Evolutionary conservation across 2,329 filamentous ascomycete species (phyloP).

Genomic region (Claviceps sp.): DNA sequence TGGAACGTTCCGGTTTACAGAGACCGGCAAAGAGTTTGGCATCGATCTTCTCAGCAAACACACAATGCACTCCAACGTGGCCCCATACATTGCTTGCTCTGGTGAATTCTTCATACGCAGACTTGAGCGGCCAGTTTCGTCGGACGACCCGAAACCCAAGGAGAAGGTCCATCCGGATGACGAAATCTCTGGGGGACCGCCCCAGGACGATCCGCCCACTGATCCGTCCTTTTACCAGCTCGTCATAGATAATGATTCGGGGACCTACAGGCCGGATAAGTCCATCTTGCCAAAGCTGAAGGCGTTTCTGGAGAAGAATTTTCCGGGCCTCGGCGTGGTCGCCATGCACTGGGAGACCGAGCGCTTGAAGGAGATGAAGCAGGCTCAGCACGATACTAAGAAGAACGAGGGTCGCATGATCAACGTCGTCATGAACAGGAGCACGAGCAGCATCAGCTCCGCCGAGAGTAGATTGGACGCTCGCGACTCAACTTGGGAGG

Average conservation of each 20-base stretch:
- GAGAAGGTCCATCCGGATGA: conserved; percentile 38
- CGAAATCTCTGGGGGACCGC: conserved; percentile 33
- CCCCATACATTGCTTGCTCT: conserved; percentile 79
- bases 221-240: conserved; percentile 60
- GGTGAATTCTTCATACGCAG: conserved; percentile 86
- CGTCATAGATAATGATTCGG: conserved; percentile 88
- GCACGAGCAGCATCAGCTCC: conserved; percentile 38
- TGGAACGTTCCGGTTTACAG: conserved; percentile 76
- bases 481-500: conserved; percentile 26
- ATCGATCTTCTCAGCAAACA: conserved; percentile 91
- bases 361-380: conserved; percentile 60
- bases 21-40: conserved; percentile 90
- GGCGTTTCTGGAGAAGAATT: conserved; percentile 54
- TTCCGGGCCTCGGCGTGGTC: conserved; percentile 63
- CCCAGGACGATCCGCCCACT: conserved; percentile 26
- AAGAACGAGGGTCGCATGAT: conserved; percentile 43
- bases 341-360: conserved; percentile 70
- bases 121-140: conserved; percentile 35
- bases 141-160: conserved; percentile 27
- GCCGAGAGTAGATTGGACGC: conserved; percentile 37
- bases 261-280: conserved; percentile 82
- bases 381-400: conserved; percentile 60
- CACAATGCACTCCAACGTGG: conserved; percentile 91
- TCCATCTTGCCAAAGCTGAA: conserved; percentile 59
- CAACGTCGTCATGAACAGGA: conserved; percentile 44